These are phyloP conservation scores for Pisolithus thermaeus DNA, from an alignment of 1,284 basidiomycete genomes.

Conservation along the genomic window DNA sequence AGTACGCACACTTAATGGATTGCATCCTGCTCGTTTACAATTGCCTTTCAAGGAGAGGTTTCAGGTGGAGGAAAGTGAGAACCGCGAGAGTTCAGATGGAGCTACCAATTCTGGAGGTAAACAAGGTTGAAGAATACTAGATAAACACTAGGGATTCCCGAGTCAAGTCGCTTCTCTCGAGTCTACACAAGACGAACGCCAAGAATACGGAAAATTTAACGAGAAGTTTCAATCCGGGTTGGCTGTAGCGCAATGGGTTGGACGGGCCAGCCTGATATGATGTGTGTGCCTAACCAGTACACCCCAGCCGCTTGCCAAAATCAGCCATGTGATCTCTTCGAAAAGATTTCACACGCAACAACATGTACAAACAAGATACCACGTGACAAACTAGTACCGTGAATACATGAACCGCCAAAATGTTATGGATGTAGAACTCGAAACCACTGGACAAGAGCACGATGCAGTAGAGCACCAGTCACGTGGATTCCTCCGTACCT, in stretches of 20 bases:
- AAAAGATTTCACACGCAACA: background rate
- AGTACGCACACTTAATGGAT: slow-evolving; percentile 59
- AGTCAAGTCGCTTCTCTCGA: background rate
- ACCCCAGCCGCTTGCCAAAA: background rate
- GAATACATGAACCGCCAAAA: background rate
- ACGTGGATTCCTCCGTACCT: slow-evolving; percentile 13
- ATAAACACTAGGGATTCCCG: slow-evolving; percentile 5
- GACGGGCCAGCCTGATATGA: slow-evolving; percentile 19
- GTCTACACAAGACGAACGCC: background rate
- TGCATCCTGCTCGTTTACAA: slow-evolving; percentile 45
- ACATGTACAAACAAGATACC: slow-evolving; percentile 14
- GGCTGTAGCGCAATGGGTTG: slow-evolving; percentile 9
- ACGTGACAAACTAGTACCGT: slow-evolving; percentile 24
- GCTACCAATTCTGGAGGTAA: slow-evolving; percentile 12
- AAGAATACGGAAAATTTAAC: background rate
- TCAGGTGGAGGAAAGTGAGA: slow-evolving; percentile 1
- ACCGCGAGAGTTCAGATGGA: slow-evolving; percentile 10
- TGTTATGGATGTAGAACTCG: background rate
- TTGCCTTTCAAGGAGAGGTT: slow-evolving; percentile 9
- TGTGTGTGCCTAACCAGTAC: background rate
- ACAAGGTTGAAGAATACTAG: slow-evolving; percentile 1
- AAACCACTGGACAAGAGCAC: background rate
- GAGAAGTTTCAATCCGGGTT: slow-evolving; percentile 6
- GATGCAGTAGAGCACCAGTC: background rate
- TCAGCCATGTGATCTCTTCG: slow-evolving; percentile 5